Conservation (phyloP, 2,329 filamentous ascomycete species). For the Hysterium pulicare region DNA sequence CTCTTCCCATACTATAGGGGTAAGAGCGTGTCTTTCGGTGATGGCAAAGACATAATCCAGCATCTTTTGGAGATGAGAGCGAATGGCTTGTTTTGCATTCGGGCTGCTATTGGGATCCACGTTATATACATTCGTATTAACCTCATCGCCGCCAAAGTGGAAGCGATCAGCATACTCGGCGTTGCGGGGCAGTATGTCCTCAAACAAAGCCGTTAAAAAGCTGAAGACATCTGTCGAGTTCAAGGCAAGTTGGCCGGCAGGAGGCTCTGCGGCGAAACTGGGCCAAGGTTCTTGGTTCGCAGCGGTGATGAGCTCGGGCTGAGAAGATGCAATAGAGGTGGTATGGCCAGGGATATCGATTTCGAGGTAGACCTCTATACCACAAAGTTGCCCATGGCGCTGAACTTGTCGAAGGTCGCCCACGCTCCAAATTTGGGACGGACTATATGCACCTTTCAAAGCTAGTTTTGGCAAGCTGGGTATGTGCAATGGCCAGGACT, state of each 20-base stretch:
- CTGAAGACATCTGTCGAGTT: slow-evolving; percentile 64
- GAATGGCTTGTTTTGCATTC: slow-evolving; percentile 61
- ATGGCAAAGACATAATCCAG: slow-evolving; percentile 64
- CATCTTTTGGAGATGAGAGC: slow-evolving; percentile 60
- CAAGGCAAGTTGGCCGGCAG: slow-evolving; percentile 63
- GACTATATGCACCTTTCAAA: slow-evolving; percentile 65
- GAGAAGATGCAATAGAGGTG: slow-evolving; percentile 58
- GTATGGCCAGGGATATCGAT: slow-evolving; percentile 76
- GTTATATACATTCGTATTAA: slow-evolving; percentile 68
- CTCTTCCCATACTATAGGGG: slow-evolving; percentile 79
- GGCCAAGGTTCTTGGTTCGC: slow-evolving; percentile 50
- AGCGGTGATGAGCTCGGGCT: slow-evolving; percentile 67
- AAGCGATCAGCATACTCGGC: slow-evolving; percentile 66
- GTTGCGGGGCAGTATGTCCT: slow-evolving; percentile 61
- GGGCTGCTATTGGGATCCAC: slow-evolving; percentile 64
- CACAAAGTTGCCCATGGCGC: slow-evolving; percentile 62
- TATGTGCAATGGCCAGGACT: slow-evolving; percentile 77
- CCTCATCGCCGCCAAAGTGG: slow-evolving; percentile 80
- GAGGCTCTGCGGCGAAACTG: slow-evolving; percentile 49
- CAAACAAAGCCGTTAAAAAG: slow-evolving; percentile 67
- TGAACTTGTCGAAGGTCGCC: slow-evolving; percentile 63
- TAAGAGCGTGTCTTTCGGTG: slow-evolving; percentile 59
- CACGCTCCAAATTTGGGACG: slow-evolving; percentile 62
- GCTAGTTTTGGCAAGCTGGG: slow-evolving; percentile 67
- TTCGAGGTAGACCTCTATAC: slow-evolving; percentile 66